Evolutionary conservation across 768 basidiomycete species (phyloP).

Genomic region (Lactifluus rugatus): DNA sequence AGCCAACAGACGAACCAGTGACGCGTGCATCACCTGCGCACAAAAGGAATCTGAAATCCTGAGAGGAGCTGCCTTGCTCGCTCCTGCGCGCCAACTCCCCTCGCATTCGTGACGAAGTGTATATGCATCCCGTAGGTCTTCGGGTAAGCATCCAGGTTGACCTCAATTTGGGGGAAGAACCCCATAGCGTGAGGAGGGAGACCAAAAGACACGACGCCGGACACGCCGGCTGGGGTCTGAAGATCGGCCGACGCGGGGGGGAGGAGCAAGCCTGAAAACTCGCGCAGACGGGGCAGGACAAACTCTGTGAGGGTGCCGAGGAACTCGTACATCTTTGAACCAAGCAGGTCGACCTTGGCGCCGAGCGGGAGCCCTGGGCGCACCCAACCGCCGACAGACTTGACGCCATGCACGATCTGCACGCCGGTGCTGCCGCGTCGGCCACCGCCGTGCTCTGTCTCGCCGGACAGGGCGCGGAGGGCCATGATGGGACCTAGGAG

Average conservation of each 20-base stretch:
- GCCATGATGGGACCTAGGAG: constrained; percentile 84
- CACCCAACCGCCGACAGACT: constrained; percentile 74
- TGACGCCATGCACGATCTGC: constrained; percentile 59
- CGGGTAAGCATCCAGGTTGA: constrained; percentile 86
- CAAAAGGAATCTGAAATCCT: constrained; percentile 88
- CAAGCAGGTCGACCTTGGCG: constrained; percentile 83
- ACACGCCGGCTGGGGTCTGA: constrained; percentile 65
- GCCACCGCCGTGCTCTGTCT: constrained; percentile 66
- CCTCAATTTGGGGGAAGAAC: constrained; percentile 93
- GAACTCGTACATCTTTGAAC: constrained; percentile 93
- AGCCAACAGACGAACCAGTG: background rate
- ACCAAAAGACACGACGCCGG: constrained; percentile 86
- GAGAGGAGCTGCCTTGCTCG: constrained; percentile 78
- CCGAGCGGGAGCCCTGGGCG: constrained; percentile 74
- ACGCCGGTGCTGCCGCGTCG: constrained; percentile 63
- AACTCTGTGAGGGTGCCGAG: constrained; percentile 82
- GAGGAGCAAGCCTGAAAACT: constrained; percentile 76
- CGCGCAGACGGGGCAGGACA: constrained; percentile 87
- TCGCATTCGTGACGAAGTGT: constrained; percentile 83
- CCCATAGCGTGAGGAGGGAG: constrained; percentile 75
- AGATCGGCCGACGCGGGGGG: constrained; percentile 64
- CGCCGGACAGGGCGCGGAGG: constrained; percentile 78
- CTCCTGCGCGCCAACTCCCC: constrained; percentile 85
- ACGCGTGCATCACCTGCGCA: constrained; percentile 27
- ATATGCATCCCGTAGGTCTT: constrained; percentile 85